Percentiles rank a stretch among this genome's conserved stretches.
Evolutionary conservation across 371 early-diverging fungal genomes (phyloP).

Genomic region (Apophysomyces variabilis): DNA sequence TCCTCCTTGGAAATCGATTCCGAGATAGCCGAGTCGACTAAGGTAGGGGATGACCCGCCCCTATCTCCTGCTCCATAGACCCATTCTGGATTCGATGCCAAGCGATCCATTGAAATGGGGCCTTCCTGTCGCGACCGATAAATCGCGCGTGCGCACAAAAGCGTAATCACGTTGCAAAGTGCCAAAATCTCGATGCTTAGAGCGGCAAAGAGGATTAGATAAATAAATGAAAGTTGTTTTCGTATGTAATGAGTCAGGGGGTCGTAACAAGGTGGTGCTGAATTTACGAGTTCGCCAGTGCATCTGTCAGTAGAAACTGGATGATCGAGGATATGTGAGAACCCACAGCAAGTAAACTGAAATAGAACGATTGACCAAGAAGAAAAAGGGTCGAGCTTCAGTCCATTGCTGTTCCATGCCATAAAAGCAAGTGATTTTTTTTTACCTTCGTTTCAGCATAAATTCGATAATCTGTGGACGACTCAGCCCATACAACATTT

Average conservation of each 20-base stretch:
- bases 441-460: constrained; percentile 44
- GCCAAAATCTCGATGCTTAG: constrained; percentile 40
- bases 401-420: too few species aligned
- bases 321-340: constrained; percentile 34
- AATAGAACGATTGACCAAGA: neutral
- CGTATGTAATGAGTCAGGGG: constrained; percentile 29
- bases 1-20: constrained; percentile 11
- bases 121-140: constrained; percentile 2
- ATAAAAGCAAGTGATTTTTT: neutral
- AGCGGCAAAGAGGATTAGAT: constrained; percentile 40
- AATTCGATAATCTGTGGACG: constrained; percentile 30
- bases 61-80: constrained; percentile 9
- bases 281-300: constrained; percentile 27
- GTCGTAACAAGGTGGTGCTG: constrained; percentile 35
- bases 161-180: constrained; percentile 38
- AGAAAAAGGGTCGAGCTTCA: too few species aligned
- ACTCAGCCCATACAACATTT: constrained; percentile 34
- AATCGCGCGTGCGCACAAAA: constrained; percentile 30
- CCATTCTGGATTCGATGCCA: constrained; percentile 14
- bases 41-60: constrained; percentile 13
- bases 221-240: constrained; percentile 30
- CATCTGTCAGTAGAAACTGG: constrained; percentile 31
- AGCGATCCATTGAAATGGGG: constrained; percentile 7
- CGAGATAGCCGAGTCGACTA: constrained; percentile 10
- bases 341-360: constrained; percentile 47